Evolutionary conservation across 75 land plant genomes (phyloP).

Genomic region (Sequoia sempervirens): DNA sequence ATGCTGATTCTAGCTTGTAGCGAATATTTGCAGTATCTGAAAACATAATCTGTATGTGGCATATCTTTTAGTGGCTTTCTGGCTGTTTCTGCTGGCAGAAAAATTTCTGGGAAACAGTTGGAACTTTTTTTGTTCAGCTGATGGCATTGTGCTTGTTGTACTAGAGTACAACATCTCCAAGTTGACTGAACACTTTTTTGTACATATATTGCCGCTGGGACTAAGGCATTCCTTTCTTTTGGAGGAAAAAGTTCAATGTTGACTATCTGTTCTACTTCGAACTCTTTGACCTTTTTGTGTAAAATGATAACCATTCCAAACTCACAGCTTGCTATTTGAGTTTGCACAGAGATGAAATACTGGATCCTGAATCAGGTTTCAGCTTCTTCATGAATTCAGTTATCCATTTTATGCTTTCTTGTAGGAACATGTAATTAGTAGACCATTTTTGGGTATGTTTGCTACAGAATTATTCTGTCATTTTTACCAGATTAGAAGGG

Average conservation of each 20-base stretch:
- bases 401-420: too few relatives aligned
- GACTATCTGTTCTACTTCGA: neutral
- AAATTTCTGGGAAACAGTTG: too few relatives aligned
- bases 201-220: neutral
- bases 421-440: neutral
- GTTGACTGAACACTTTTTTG: too few relatives aligned
- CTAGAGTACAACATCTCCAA: too few relatives aligned
- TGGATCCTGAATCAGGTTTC: neutral
- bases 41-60: neutral
- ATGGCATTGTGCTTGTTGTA: too few relatives aligned
- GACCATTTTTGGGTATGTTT: neutral
- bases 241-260: neutral
- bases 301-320: too few relatives aligned
- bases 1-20: neutral
- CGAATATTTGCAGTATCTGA: neutral
- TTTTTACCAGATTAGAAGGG: too few relatives aligned
- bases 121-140: too few relatives aligned
- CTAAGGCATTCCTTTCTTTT: too few relatives aligned
- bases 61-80: neutral
- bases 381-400: neutral
- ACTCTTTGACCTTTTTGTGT: too few relatives aligned
- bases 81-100: too few relatives aligned
- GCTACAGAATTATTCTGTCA: too few relatives aligned
- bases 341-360: neutral
- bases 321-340: neutral